Percentiles rank a stretch among this genome's conserved stretches.
Conservation (phyloP, 805 yeast species). For the Yarrowia keelungensis region DNA sequence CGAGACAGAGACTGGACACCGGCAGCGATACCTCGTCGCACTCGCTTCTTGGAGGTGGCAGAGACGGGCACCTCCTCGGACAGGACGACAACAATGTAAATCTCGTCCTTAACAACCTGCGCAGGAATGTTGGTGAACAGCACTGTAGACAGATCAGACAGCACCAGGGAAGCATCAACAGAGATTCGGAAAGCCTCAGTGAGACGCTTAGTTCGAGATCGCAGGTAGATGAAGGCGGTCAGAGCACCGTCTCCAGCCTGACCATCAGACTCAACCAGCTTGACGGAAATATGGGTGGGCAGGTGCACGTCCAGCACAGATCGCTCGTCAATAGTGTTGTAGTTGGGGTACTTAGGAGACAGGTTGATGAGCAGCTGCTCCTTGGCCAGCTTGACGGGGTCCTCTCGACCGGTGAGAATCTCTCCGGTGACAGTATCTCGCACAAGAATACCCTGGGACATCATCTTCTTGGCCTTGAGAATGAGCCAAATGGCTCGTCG, state of each 20-base stretch:
- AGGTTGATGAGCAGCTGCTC: conserved; percentile 75
- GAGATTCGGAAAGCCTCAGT: conserved; percentile 82
- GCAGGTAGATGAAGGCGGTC: conserved; percentile 73
- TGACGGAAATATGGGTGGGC: conserved; percentile 71
- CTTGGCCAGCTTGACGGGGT: conserved; percentile 66
- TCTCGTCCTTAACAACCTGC: conserved; percentile 62
- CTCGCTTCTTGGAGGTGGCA: conserved; percentile 44
- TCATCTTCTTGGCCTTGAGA: conserved; percentile 47
- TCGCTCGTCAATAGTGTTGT: conserved; percentile 42
- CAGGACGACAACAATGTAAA: conserved; percentile 76
- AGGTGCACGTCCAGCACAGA: conserved; percentile 38
- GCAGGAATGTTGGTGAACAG: conserved; percentile 78
- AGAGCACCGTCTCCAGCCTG: conserved; percentile 70
- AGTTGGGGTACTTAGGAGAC: conserved; percentile 70
- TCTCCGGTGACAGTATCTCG: conserved; percentile 47
- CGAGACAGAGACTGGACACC: conserved; percentile 88
- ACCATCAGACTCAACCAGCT: conserved; percentile 71
- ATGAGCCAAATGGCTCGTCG: conserved; percentile 48
- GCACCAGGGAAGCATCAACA: conserved; percentile 63
- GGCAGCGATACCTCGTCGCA: conserved; percentile 83
- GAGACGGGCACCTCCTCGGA: conserved; percentile 70
- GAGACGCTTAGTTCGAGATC: conserved; percentile 67
- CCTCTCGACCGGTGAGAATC: conserved; percentile 45
- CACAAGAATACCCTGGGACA: conserved; percentile 49
- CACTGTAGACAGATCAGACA: conserved; percentile 79